Evolutionary conservation across 2,329 filamentous ascomycete species (phyloP).

Genomic region (Penicillium sp.): DNA sequence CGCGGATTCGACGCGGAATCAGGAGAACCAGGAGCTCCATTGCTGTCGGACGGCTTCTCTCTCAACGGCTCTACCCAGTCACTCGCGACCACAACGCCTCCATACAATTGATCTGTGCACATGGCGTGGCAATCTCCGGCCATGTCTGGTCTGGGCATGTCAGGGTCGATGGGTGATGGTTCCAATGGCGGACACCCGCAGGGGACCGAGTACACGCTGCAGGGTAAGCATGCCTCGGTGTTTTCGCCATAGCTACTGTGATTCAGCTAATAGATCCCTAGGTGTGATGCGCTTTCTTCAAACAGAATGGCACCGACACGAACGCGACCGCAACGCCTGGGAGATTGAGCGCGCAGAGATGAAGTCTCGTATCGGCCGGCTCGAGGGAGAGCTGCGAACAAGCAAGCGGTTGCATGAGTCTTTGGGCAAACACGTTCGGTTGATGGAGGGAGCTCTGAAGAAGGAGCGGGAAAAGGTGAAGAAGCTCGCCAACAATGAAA

Average conservation of each 20-base stretch:
- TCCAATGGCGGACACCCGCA: conserved; percentile 55
- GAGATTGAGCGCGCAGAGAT: conserved; percentile 99
- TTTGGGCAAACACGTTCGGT: conserved; percentile 84
- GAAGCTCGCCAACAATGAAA: conserved; percentile 53
- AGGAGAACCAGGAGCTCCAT: conserved; percentile 29
- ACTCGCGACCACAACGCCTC: not conserved
- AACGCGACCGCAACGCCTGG: conserved; percentile 97
- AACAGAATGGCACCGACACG: conserved; percentile 98
- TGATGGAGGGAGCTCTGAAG: conserved; percentile 86
- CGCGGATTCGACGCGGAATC: conserved; percentile 24
- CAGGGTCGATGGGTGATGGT: conserved; percentile 50
- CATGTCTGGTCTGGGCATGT: conserved; percentile 60
- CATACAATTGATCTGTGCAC: conserved; percentile 20
- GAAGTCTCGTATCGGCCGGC: conserved; percentile 93
- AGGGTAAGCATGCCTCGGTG: conserved; percentile 56
- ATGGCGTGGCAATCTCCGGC: conserved; percentile 75
- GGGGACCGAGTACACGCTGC: conserved; percentile 73
- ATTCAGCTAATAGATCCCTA: conserved; percentile 39
- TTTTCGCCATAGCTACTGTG: not conserved
- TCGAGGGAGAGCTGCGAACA: conserved; percentile 87
- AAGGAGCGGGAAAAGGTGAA: conserved; percentile 76
- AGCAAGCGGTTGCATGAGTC: conserved; percentile 88
- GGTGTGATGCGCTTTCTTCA: conserved; percentile 99
- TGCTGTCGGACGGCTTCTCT: conserved; percentile 5
- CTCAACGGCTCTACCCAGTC: not conserved